A percentile compares a stretch with the other conserved stretches of the same genome.
Conservation (phyloP, 352 stramenopile genomes). For the Elongisporangium anandrum region DNA sequence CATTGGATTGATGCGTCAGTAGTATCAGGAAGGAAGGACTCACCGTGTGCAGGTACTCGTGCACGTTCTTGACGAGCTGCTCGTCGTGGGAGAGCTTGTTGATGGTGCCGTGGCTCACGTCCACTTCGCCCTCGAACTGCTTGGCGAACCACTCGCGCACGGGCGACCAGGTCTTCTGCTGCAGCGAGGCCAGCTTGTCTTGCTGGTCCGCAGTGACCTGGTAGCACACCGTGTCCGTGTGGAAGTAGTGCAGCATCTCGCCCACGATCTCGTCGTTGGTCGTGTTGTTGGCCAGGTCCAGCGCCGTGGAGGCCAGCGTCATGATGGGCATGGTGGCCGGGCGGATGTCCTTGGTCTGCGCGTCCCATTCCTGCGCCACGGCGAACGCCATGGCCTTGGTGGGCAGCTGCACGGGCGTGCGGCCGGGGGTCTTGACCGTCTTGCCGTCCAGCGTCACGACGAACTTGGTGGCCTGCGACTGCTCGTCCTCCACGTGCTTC, state of each 20-base stretch:
- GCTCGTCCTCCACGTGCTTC: conserved; percentile 35
- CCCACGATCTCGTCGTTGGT: conserved; percentile 54
- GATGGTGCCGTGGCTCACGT: conserved; percentile 82
- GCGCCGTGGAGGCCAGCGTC: conserved; percentile 75
- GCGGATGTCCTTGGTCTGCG: conserved; percentile 67
- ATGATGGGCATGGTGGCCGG: conserved; percentile 86
- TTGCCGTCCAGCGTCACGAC: conserved; percentile 80
- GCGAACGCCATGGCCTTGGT: conserved; percentile 63
- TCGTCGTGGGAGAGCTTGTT: conserved; percentile 54
- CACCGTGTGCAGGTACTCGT: conserved; percentile 55
- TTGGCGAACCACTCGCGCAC: conserved; percentile 82
- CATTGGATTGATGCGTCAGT: conserved; percentile 1
- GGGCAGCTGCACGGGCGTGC: conserved; percentile 56
- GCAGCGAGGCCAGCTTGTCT: conserved; percentile 71
- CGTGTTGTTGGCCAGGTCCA: conserved; percentile 61
- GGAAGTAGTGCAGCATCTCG: conserved; percentile 85
- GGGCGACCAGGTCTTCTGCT: conserved; percentile 84
- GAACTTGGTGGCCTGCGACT: conserved; percentile 25
- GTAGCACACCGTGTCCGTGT: conserved; percentile 89
- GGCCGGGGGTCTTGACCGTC: conserved; percentile 71
- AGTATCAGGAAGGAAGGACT: conserved; percentile 1
- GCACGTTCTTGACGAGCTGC: conserved; percentile 58
- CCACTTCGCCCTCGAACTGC: conserved; percentile 67
- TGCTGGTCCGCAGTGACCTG: conserved; percentile 76
- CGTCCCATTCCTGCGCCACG: conserved; percentile 83